These are phyloP conservation scores for Wallacemonas rigidus DNA, from an alignment of 208 protist species.

Conservation along the genomic window DNA sequence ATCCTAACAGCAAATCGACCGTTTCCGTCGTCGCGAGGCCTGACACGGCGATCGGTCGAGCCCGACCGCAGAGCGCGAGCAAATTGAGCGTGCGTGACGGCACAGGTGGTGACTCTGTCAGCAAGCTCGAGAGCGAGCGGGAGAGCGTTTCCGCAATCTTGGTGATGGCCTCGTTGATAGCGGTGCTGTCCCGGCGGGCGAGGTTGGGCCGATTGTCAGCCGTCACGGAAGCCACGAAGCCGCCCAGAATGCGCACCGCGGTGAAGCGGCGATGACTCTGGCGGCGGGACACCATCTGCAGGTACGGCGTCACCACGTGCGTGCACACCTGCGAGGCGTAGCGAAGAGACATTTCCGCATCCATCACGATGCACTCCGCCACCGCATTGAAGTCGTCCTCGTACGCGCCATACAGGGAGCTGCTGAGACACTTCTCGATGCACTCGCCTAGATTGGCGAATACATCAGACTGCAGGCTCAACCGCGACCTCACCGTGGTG, in stretches of 20 bases:
- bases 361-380: slow-evolving; percentile 63
- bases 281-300: slow-evolving; percentile 58
- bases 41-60: slow-evolving; percentile 39
- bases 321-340: slow-evolving; percentile 55
- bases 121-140: slow-evolving; percentile 49
- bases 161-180: slow-evolving; percentile 24
- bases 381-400: slow-evolving; percentile 69
- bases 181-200: slow-evolving; percentile 17
- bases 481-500: slow-evolving; percentile 40
- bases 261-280: slow-evolving; percentile 59
- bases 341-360: slow-evolving; percentile 39
- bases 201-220: slow-evolving; percentile 22
- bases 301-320: slow-evolving; percentile 58
- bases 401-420: slow-evolving; percentile 57
- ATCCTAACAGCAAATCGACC: slow-evolving; percentile 24
- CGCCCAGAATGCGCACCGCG: slow-evolving; percentile 68
- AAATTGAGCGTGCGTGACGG: slow-evolving; percentile 87
- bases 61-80: slow-evolving; percentile 65
- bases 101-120: slow-evolving; percentile 78
- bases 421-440: slow-evolving; percentile 69
- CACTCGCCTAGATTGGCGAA: slow-evolving; percentile 68
- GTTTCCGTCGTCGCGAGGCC: slow-evolving; percentile 37
- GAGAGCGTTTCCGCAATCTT: slow-evolving; percentile 39
- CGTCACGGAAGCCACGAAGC: slow-evolving; percentile 40
- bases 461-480: slow-evolving; percentile 48